These are phyloP conservation scores for Cordyceps militaris DNA, from an alignment of 2,329 filamentous ascomycete species.

Conservation along the genomic window DNA sequence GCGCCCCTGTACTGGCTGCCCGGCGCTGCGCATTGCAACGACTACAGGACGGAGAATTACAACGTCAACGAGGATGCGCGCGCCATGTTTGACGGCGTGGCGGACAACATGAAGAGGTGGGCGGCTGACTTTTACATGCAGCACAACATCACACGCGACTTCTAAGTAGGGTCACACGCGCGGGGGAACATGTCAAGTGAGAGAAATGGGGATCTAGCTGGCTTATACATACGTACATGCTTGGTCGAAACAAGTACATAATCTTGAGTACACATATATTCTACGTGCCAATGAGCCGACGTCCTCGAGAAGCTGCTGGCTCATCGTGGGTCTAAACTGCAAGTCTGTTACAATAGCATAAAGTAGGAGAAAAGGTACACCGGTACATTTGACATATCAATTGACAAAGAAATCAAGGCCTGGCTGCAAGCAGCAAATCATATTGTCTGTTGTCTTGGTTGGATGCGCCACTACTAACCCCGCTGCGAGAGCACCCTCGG, in stretches of 20 bases:
- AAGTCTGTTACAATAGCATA: no score
- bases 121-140: slow-evolving; percentile 44
- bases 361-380: not conserved
- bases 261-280: no score
- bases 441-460: not conserved
- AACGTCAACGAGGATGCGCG: slow-evolving; percentile 49
- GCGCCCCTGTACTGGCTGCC: slow-evolving; percentile 33
- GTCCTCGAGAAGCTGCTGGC: no score
- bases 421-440: no score
- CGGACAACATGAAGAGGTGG: slow-evolving; percentile 55
- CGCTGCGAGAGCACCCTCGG: not conserved
- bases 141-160: not conserved
- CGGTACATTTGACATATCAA: not conserved
- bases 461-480: not conserved
- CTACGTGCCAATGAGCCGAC: no score
- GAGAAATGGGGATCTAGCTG: not conserved
- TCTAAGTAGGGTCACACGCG: not conserved
- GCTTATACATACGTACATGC: not conserved
- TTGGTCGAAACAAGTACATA: not conserved
- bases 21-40: slow-evolving; percentile 48
- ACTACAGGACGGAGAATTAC: slow-evolving; percentile 56
- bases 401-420: no score
- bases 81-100: slow-evolving; percentile 49
- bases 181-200: not conserved
- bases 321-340: no score